Conservation (phyloP, 1,139 yeast species). For the Yamadazyma trypodendri region DNA sequence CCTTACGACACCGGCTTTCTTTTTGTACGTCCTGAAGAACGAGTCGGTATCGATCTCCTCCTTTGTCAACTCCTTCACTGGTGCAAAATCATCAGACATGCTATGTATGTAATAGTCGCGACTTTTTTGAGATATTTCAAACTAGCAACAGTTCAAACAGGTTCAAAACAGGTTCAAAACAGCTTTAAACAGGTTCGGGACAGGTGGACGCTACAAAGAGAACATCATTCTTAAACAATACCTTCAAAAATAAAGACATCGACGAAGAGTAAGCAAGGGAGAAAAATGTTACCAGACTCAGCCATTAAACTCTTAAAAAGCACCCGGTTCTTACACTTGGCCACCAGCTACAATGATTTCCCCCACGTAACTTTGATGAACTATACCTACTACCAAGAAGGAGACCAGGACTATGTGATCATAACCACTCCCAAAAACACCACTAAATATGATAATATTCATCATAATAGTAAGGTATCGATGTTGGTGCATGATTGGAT, state of each 20-base stretch:
- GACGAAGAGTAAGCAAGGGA: too few relatives aligned
- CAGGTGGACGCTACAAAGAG: too few relatives aligned
- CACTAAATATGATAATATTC: slow-evolving; percentile 66
- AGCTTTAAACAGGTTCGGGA: too few relatives aligned
- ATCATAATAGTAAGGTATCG: slow-evolving; percentile 70
- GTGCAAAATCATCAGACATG: slow-evolving; percentile 10
- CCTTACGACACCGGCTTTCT: slow-evolving; percentile 1
- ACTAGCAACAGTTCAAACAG: too few relatives aligned
- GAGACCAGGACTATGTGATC: slow-evolving; percentile 51
- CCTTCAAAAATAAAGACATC: too few relatives aligned
- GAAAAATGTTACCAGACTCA: slow-evolving; percentile 51
- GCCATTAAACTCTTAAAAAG: slow-evolving; percentile 53
- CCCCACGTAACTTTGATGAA: slow-evolving; percentile 93
- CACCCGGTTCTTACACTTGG: slow-evolving; percentile 75
- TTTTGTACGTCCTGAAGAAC: slow-evolving; percentile 7
- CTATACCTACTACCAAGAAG: slow-evolving; percentile 58
- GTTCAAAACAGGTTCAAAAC: too few relatives aligned
- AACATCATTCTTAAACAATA: too few relatives aligned
- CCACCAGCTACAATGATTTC: slow-evolving; percentile 62
- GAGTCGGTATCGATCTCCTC: slow-evolving; percentile 9
- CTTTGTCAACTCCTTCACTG: slow-evolving; percentile 6
- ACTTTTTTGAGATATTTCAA: too few relatives aligned
- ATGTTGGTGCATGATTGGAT: slow-evolving; percentile 87
- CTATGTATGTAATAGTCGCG: too few relatives aligned
- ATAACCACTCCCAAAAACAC: slow-evolving; percentile 70